Evolutionary conservation across 1,139 yeast species (phyloP), one percentile per base, ranked within the genome.

Genomic region (Saccharomyces hybrid): DNA sequence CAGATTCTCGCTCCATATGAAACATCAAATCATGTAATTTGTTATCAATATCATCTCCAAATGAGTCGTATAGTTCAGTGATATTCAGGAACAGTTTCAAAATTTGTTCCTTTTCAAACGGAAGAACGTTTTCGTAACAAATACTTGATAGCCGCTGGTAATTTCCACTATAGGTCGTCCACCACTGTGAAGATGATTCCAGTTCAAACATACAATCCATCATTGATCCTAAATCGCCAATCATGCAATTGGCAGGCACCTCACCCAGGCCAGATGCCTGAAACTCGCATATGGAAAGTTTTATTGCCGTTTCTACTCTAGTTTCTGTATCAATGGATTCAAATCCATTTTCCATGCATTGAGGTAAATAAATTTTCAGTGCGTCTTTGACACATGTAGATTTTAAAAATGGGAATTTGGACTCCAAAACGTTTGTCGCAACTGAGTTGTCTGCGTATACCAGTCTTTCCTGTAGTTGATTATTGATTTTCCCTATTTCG

Each of bases 151-250:
- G 67, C 26, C 76, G 76, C 51, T 82, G 72, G 59, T 79, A 81
- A 58, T 81, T 77, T 0, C 86, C 86, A 58, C 81, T 80, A 59
- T 77, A 82, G 0, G 82, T 78, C 0, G 85, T 81, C 86, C 86
- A 82, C 71, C 78, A 78, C 61, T 80, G 83, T 0, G 82, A 75
- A 1, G 75, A 70, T 29, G 60, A 62, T 57, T 80, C 80, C 50
- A 81, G 59, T 0, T 71, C 66, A 1, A 59, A 50, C 44, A 81
- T 70, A 59, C 86, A 82, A 3, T 58, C 60, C 50, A 60, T 59
- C 49, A 59, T 55, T n/a, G 57, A 50, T 5, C 56, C 62, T 0
- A 67, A 44, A 9, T 58, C 52, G 2, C 48, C 46, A 2, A 55
- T 54, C 14, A 46, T 34, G 51, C 69, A 64, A 19, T 50, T 51